A percentile compares a stretch with the other conserved stretches of the same genome.
Conservation (phyloP, 345 rosid species). For the Populus pruinosa region DNA sequence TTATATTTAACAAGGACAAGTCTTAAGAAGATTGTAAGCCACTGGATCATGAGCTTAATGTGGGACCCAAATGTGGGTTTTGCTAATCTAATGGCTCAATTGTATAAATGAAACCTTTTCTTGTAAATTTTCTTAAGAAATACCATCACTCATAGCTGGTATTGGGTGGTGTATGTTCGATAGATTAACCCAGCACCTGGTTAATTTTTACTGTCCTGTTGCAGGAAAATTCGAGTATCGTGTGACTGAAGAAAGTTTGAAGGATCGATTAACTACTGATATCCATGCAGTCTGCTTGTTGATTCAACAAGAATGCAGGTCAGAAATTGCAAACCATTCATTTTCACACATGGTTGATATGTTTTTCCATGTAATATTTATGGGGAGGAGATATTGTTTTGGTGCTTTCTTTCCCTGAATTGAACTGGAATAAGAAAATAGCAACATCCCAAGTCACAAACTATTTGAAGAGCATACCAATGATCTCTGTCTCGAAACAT, state of each 20-base stretch:
- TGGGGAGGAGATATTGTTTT: not conserved
- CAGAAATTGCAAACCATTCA: not conserved
- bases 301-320: slow-evolving; percentile 65
- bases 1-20: too few relatives aligned
- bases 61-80: too few relatives aligned
- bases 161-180: not conserved
- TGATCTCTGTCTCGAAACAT: not conserved
- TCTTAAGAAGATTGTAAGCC: too few relatives aligned
- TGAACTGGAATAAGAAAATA: not conserved
- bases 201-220: not conserved
- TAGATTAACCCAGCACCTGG: not conserved
- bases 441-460: not conserved
- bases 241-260: slow-evolving; percentile 68
- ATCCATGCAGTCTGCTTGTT: slow-evolving; percentile 48
- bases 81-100: too few relatives aligned
- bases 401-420: not conserved
- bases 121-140: too few relatives aligned
- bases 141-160: too few relatives aligned
- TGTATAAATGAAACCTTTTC: too few relatives aligned
- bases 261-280: slow-evolving; percentile 65
- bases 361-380: not conserved
- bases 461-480: not conserved
- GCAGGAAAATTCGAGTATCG: slow-evolving; percentile 66
- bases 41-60: too few relatives aligned
- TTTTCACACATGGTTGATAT: too few relatives aligned